phyloP scores from a whole-genome alignment of 805 yeast genomes.

The Yarrowia sp. region DNA sequence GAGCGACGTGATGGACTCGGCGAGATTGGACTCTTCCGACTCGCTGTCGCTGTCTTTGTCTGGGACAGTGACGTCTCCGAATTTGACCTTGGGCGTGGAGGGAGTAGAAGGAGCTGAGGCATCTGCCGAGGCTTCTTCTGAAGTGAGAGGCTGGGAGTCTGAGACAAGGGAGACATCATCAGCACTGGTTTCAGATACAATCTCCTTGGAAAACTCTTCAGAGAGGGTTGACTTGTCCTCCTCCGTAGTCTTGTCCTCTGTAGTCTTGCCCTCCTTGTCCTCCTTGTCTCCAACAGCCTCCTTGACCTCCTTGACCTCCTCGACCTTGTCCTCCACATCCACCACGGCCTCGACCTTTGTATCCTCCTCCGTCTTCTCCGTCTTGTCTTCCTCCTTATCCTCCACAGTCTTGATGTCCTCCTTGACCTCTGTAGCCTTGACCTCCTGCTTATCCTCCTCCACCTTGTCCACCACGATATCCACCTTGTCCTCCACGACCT shows the following conservation, averaged over 20 bases:
- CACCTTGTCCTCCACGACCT: background rate
- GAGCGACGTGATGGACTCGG: conserved; percentile 3
- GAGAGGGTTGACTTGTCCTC: background rate
- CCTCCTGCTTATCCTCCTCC: background rate
- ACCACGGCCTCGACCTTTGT: background rate
- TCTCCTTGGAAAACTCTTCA: background rate
- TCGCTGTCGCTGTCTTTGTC: background rate
- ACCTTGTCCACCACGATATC: background rate
- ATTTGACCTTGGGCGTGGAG: background rate
- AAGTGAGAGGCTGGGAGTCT: too few relatives aligned
- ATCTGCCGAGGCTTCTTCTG: background rate
- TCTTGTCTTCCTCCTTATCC: background rate
- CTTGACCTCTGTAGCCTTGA: background rate
- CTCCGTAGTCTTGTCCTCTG: background rate
- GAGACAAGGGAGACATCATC: too few relatives aligned
- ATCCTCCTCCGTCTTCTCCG: background rate
- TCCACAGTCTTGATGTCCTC: background rate
- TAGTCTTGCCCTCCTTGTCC: background rate
- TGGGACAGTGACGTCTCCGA: background rate
- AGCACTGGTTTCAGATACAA: background rate
- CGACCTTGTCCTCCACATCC: background rate
- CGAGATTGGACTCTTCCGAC: conserved; percentile 6
- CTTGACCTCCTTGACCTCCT: too few relatives aligned
- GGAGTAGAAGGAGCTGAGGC: background rate
- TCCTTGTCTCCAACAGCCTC: background rate